Evolutionary conservation across 371 early-diverging fungal species (phyloP).

Genomic region (Rozella allomycis): DNA sequence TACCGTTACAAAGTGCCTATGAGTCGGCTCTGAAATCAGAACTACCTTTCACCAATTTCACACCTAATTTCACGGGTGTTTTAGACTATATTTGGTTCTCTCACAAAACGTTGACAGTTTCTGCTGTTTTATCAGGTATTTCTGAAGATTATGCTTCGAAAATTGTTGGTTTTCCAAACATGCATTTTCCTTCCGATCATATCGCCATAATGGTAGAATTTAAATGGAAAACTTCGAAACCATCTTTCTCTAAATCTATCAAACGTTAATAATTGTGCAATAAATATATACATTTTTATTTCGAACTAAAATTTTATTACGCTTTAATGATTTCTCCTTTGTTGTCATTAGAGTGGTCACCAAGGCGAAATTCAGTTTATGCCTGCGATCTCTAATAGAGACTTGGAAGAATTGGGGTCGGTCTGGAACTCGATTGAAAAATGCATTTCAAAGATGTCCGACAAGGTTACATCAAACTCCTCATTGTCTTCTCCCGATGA

Average conservation of each 20-base stretch:
- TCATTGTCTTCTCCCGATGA: too few relatives aligned
- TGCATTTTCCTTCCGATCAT: slow-evolving; percentile 80
- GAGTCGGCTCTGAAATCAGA: slow-evolving; percentile 6
- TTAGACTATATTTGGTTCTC: slow-evolving; percentile 96
- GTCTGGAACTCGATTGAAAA: too few relatives aligned
- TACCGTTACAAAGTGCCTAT: slow-evolving; percentile 62
- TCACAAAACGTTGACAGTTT: slow-evolving; percentile 42
- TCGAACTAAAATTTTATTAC: too few relatives aligned
- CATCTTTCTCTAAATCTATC: background rate
- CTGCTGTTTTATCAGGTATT: slow-evolving; percentile 62
- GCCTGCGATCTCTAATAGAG: too few relatives aligned
- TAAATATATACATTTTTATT: too few relatives aligned
- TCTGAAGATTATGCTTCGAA: slow-evolving; percentile 50
- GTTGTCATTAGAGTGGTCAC: too few relatives aligned
- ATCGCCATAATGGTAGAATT: slow-evolving; percentile 9
- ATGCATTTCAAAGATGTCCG: too few relatives aligned
- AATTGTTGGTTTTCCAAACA: slow-evolving; percentile 81
- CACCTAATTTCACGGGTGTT: slow-evolving; percentile 69
- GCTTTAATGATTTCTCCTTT: too few relatives aligned
- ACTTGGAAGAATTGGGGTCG: too few relatives aligned
- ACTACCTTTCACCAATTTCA: slow-evolving; percentile 74
- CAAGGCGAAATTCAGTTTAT: background rate
- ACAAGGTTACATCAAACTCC: too few relatives aligned
- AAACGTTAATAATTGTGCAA: background rate
- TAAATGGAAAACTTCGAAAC: too few relatives aligned